Evolutionary conservation across 2,329 filamentous ascomycete species (phyloP).

Genomic region (Alternaria rosae): DNA sequence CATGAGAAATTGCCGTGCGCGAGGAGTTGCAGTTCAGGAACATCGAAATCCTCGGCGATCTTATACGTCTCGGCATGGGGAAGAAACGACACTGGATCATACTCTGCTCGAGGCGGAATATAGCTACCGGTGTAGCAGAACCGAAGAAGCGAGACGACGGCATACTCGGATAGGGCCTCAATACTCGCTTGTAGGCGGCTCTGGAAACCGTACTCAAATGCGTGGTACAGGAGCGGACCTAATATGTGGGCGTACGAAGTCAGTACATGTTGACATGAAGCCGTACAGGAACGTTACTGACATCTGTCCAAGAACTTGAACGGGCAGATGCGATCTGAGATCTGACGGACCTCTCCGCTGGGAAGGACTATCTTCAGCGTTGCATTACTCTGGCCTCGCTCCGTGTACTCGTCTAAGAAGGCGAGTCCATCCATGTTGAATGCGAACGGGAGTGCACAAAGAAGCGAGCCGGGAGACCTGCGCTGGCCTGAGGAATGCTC

Average conservation of each 20-base stretch:
- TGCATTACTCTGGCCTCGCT: constrained; percentile 27
- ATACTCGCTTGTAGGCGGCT: constrained; percentile 47
- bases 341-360: constrained; percentile 40
- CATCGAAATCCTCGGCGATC: constrained; percentile 51
- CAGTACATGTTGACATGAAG: neutral
- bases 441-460: neutral
- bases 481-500: neutral
- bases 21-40: constrained; percentile 48
- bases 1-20: constrained; percentile 51
- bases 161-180: constrained; percentile 44
- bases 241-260: neutral
- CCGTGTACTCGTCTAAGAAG: constrained; percentile 27
- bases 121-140: constrained; percentile 54
- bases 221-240: constrained; percentile 47
- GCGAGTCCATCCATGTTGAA: constrained; percentile 32
- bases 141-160: constrained; percentile 50
- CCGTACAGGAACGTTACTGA: neutral
- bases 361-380: constrained; percentile 44
- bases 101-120: constrained; percentile 30
- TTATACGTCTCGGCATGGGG: constrained; percentile 53
- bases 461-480: neutral
- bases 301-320: constrained; percentile 45
- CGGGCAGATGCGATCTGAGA: constrained; percentile 43
- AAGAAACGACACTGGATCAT: constrained; percentile 43
- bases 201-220: constrained; percentile 49